These are phyloP conservation scores for Alternaria atra DNA, from an alignment of 2,329 filamentous ascomycete genomes.

Conservation along the genomic window DNA sequence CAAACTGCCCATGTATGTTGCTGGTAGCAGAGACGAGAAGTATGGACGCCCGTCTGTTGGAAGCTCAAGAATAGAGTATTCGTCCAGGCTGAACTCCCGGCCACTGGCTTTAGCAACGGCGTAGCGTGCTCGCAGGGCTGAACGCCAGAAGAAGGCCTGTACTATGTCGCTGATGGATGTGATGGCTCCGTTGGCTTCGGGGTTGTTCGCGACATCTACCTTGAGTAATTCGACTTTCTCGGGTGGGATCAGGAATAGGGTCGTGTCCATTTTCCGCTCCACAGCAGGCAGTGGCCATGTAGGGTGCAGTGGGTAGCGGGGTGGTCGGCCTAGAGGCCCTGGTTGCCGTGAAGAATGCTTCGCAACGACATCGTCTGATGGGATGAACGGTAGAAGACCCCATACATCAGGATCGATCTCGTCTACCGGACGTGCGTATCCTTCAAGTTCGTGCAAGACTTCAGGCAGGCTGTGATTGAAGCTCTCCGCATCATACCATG, in stretches of 20 bases:
- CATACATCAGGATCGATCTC: slow-evolving; percentile 29
- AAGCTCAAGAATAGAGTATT: slow-evolving; percentile 41
- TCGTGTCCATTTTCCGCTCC: slow-evolving; percentile 40
- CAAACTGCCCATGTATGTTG: slow-evolving; percentile 42
- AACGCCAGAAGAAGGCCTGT: slow-evolving; percentile 54
- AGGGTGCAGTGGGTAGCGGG: slow-evolving; percentile 34
- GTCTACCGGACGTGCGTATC: slow-evolving; percentile 19
- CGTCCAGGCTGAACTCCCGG: slow-evolving; percentile 14
- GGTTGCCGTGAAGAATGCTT: neutral
- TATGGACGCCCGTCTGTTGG: slow-evolving; percentile 44
- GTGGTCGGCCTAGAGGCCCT: slow-evolving; percentile 15
- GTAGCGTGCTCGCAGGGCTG: slow-evolving; percentile 48
- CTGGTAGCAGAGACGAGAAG: slow-evolving; percentile 37
- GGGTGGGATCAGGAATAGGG: slow-evolving; percentile 44
- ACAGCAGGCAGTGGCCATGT: slow-evolving; percentile 43
- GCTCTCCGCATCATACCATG: slow-evolving; percentile 33
- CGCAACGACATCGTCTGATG: slow-evolving; percentile 19
- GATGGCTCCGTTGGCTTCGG: slow-evolving; percentile 28
- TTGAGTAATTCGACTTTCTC: slow-evolving; percentile 43
- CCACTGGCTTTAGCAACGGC: slow-evolving; percentile 40
- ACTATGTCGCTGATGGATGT: slow-evolving; percentile 52
- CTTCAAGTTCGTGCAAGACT: slow-evolving; percentile 27
- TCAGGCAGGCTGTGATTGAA: slow-evolving; percentile 36
- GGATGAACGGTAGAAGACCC: slow-evolving; percentile 31
- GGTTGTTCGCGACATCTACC: slow-evolving; percentile 37